Conservation (phyloP, 805 yeast species). For the Maudiozyma turicensis region DNA sequence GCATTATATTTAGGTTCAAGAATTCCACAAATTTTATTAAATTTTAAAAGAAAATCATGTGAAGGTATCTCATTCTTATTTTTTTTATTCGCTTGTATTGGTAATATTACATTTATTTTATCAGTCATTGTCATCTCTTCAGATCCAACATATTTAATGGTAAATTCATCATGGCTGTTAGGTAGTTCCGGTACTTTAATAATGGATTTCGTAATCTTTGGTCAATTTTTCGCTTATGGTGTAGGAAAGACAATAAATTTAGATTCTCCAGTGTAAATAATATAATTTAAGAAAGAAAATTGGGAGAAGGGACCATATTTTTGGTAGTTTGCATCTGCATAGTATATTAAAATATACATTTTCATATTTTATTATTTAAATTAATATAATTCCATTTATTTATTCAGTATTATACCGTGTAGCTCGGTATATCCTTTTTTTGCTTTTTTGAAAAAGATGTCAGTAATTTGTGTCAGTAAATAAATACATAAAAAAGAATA, state of each 20-base stretch:
- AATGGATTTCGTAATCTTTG: constrained; percentile 74
- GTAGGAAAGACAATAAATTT: background rate
- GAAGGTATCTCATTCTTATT: constrained; percentile 93
- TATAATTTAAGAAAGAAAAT: background rate
- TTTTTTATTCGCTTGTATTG: constrained; percentile 89
- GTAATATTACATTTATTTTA: constrained; percentile 83
- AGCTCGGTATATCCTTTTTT: background rate
- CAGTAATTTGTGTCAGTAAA: background rate
- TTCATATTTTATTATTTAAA: background rate
- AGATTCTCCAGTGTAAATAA: background rate
- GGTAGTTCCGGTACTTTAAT: constrained; percentile 84
- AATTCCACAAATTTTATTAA: constrained; percentile 82
- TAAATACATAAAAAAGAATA: background rate
- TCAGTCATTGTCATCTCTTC: constrained; percentile 72
- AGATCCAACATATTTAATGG: constrained; percentile 56
- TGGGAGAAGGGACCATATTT: background rate
- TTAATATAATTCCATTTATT: background rate
- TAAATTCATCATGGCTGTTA: constrained; percentile 86
- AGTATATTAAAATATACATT: background rate
- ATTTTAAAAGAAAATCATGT: constrained; percentile 79
- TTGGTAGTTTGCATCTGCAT: background rate
- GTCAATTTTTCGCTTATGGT: constrained; percentile 74
- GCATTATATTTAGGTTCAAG: constrained; percentile 74
- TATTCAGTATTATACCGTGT: background rate
- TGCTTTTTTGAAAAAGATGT: background rate